Conservation (phyloP, 2,329 filamentous ascomycete genomes). For the Phaeosphaeria sp. region DNA sequence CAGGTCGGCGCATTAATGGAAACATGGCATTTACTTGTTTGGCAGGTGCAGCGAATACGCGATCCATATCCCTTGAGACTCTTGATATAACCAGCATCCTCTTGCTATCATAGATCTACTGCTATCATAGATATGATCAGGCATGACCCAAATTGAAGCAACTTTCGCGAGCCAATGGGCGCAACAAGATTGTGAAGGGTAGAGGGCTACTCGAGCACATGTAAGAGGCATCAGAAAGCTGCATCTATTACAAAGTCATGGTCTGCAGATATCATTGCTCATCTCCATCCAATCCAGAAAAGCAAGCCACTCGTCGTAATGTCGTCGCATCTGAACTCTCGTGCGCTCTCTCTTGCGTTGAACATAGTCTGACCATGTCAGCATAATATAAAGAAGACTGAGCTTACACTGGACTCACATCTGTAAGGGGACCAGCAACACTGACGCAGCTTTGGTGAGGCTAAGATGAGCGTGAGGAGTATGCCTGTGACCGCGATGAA, state of each 20-base stretch:
- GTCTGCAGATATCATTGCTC: not conserved
- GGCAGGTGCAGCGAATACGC: too few relatives aligned
- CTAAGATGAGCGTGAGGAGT: not conserved
- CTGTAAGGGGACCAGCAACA: not conserved
- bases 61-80: too few relatives aligned
- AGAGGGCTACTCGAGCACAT: too few relatives aligned
- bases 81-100: too few relatives aligned
- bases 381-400: not conserved
- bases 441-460: not conserved
- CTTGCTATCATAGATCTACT: too few relatives aligned
- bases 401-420: not conserved
- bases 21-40: too few relatives aligned
- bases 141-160: too few relatives aligned
- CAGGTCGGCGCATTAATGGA: too few relatives aligned
- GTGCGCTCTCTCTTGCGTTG: not conserved
- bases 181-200: too few relatives aligned
- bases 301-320: not conserved
- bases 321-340: not conserved
- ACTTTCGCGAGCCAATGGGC: too few relatives aligned
- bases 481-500: not conserved
- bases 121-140: too few relatives aligned
- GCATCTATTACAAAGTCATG: not conserved
- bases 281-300: slow-evolving; percentile 4
- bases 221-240: not conserved
- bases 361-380: not conserved